Percentiles rank a stretch among this genome's conserved stretches.
phyloP scores from a whole-genome alignment of 306 rosid species.

The Canavalia gladiata region DNA sequence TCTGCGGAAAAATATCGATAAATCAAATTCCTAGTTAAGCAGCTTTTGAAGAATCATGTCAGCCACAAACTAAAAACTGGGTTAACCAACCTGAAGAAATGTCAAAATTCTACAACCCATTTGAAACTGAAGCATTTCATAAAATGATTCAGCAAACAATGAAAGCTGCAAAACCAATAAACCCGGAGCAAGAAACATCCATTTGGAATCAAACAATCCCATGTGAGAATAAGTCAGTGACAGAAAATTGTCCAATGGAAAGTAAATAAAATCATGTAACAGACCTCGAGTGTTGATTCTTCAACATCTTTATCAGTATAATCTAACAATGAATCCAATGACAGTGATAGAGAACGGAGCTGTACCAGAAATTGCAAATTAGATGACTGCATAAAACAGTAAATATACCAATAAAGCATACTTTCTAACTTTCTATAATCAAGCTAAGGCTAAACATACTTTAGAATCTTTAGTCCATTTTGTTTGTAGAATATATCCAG shows the following conservation, averaged over 20 bases:
- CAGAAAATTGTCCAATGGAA: neutral
- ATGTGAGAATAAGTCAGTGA: neutral
- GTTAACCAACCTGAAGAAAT: constrained; percentile 85
- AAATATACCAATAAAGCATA: neutral
- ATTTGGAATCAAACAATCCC: constrained; percentile 6
- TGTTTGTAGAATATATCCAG: constrained; percentile 85
- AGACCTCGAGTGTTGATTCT: constrained; percentile 95
- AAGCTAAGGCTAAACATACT: constrained; percentile 60
- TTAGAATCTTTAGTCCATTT: constrained; percentile 76
- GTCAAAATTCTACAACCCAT: constrained; percentile 85
- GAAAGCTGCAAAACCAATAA: constrained; percentile 74
- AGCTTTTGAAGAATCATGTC: constrained; percentile 40
- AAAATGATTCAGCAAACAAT: constrained; percentile 87
- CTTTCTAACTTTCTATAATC: constrained; percentile 3
- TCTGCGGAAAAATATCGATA: constrained; percentile 51
- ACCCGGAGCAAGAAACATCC: constrained; percentile 5
- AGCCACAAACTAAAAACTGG: constrained; percentile 15
- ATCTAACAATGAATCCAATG: constrained; percentile 87
- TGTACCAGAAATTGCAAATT: constrained; percentile 53
- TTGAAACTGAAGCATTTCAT: constrained; percentile 99
- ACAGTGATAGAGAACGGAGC: constrained; percentile 81
- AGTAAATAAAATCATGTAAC: constrained; percentile 32
- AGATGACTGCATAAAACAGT: constrained; percentile 24
- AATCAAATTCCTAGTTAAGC: constrained; percentile 20
- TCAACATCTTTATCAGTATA: constrained; percentile 92